Percentiles rank a stretch among this genome's conserved stretches.
Conservation (phyloP, 2,329 filamentous ascomycete genomes). For the Ceratocystis alfenasii region DNA sequence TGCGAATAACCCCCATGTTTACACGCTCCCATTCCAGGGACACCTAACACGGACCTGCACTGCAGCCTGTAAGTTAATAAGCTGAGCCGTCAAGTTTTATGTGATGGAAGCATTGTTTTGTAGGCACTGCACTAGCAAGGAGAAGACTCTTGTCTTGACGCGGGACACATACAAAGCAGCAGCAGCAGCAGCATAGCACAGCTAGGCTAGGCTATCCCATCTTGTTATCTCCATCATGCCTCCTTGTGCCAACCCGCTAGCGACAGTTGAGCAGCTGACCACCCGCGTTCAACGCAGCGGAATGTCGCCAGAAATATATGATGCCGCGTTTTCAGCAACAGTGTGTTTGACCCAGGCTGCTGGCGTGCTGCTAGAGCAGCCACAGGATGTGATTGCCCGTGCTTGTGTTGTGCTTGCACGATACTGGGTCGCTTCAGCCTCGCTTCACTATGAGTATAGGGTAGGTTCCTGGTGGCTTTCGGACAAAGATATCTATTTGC, state of each 20-base stretch:
- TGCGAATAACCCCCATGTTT: not conserved
- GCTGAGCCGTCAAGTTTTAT: not conserved
- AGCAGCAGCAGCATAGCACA: not conserved
- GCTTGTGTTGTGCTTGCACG: conserved; percentile 72
- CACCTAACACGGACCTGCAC: not conserved
- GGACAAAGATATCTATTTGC: not conserved
- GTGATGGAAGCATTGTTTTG: not conserved
- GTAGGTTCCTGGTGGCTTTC: conserved; percentile 28
- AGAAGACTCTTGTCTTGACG: not conserved
- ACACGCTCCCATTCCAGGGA: not conserved
- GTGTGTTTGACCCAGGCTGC: conserved; percentile 66
- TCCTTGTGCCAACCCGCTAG: conserved; percentile 54
- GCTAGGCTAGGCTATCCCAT: not conserved
- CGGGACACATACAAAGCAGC: not conserved
- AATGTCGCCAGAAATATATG: conserved; percentile 57
- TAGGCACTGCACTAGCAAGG: not conserved
- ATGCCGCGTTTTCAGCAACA: conserved; percentile 58
- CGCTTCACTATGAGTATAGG: conserved; percentile 47
- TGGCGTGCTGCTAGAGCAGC: conserved; percentile 68
- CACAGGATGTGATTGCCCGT: conserved; percentile 74
- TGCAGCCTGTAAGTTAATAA: not conserved
- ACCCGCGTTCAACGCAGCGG: conserved; percentile 42
- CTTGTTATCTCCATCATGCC: conserved; percentile 15
- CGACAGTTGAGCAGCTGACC: conserved; percentile 57
- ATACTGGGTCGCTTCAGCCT: conserved; percentile 57